These are phyloP conservation scores for Austropuccinia psidii DNA, from an alignment of 1,284 basidiomycete species.

Conservation along the genomic window DNA sequence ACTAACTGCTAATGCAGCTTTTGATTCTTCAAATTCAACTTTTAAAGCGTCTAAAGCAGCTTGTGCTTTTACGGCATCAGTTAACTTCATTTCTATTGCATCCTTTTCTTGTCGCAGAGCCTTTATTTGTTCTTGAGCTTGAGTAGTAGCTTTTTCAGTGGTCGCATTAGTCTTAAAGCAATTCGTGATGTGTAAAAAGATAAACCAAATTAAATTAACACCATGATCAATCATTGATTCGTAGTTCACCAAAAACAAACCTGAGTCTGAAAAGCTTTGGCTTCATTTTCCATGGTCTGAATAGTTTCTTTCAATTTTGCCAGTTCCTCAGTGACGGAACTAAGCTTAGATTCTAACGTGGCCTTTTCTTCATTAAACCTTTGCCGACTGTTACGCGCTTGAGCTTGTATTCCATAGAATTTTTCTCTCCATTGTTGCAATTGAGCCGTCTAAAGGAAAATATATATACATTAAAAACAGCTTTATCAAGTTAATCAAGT, in stretches of 20 bases:
- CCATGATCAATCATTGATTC: background rate
- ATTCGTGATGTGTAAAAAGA: background rate
- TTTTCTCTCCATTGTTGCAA: constrained; percentile 9
- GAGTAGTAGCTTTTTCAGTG: constrained; percentile 1
- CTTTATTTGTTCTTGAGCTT: constrained; percentile 25
- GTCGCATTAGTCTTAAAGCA: background rate
- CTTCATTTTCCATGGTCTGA: constrained; percentile 13
- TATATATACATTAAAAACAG: background rate
- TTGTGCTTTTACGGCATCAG: constrained; percentile 11
- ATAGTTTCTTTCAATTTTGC: constrained; percentile 9
- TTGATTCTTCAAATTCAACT: constrained; percentile 8
- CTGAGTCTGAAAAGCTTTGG: constrained; percentile 9
- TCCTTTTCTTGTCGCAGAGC: constrained; percentile 28
- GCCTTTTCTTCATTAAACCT: background rate
- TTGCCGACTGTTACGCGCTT: constrained; percentile 3
- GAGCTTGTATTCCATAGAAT: background rate
- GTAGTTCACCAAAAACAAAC: background rate
- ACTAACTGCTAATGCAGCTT: constrained; percentile 21
- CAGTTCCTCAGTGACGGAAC: constrained; percentile 5
- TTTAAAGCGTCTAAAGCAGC: constrained; percentile 22
- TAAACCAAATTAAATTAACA: background rate
- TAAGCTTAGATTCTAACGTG: constrained; percentile 17
- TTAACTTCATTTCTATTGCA: background rate
- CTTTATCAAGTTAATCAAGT: background rate
- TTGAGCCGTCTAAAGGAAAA: background rate